Conservation (phyloP, 78 protist species). For the Dictyostelium citrinum region DNA sequence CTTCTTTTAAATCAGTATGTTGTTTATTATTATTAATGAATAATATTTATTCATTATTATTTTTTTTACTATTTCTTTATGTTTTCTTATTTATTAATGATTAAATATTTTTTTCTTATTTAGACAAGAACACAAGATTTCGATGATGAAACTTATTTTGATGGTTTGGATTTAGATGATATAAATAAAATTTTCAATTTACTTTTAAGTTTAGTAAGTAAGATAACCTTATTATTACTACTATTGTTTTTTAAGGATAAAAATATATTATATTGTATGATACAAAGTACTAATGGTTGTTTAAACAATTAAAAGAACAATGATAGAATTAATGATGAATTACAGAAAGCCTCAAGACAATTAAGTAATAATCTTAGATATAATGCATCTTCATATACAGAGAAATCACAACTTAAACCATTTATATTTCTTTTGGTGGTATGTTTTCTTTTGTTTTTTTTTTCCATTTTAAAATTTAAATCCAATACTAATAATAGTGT, state of each 20-base stretch:
- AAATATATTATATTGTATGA: neutral
- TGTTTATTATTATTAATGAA: neutral
- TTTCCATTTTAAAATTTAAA: no score
- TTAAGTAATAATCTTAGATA: slow-evolving; percentile 23
- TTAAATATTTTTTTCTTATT: neutral
- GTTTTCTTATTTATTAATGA: neutral
- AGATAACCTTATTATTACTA: no score
- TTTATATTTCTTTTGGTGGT: slow-evolving; percentile 25
- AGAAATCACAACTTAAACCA: slow-evolving; percentile 2
- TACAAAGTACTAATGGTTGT: neutral
- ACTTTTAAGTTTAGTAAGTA: slow-evolving; percentile 12
- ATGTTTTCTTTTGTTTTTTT: neutral
- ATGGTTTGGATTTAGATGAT: slow-evolving; percentile 36
- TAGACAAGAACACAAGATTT: slow-evolving; percentile 3
- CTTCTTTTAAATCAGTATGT: slow-evolving; percentile 13
- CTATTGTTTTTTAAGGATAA: no score
- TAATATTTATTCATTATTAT: neutral
- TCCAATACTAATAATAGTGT: neutral
- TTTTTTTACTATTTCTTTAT: neutral
- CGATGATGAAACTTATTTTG: slow-evolving; percentile 27
- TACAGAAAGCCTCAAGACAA: slow-evolving; percentile 9
- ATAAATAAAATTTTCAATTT: slow-evolving; percentile 5
- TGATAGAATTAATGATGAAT: slow-evolving; percentile 1
- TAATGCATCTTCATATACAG: slow-evolving; percentile 14
- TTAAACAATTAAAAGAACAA: neutral